Percentiles rank a stretch among this genome's conserved stretches.
Conservation (phyloP, 75 land plant species). For the Cupressus sempervirens region DNA sequence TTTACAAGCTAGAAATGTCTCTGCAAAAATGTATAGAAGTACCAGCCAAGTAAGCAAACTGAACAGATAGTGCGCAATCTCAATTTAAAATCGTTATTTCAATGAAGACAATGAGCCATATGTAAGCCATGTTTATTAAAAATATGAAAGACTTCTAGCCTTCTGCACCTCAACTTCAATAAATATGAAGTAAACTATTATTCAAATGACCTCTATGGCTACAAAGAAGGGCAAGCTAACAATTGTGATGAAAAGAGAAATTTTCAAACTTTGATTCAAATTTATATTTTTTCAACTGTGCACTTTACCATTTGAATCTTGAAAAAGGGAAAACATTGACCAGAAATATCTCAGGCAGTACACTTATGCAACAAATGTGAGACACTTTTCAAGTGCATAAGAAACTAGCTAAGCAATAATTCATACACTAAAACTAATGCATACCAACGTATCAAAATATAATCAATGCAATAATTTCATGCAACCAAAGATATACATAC, state of each 20-base stretch:
- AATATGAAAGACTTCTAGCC: not conserved
- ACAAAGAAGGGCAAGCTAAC: not conserved
- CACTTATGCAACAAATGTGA: not conserved
- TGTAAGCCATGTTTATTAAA: too few relatives aligned
- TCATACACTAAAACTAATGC: not conserved
- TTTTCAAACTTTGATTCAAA: not conserved
- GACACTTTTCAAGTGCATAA: not conserved
- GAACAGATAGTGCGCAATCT: too few relatives aligned
- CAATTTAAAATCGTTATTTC: too few relatives aligned
- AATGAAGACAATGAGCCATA: too few relatives aligned
- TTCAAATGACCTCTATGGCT: not conserved
- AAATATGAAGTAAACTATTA: not conserved
- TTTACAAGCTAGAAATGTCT: too few relatives aligned
- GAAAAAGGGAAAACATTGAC: not conserved
- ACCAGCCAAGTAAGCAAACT: too few relatives aligned
- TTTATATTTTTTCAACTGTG: not conserved
- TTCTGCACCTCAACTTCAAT: not conserved
- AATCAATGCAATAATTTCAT: not conserved
- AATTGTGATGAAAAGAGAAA: too few relatives aligned
- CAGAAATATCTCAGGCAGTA: not conserved
- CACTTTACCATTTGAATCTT: not conserved
- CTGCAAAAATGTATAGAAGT: too few relatives aligned
- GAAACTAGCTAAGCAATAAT: not conserved
- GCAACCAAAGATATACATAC: not conserved
- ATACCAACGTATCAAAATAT: not conserved